Conservation (phyloP, 352 stramenopile genomes). For the Globisporangium ultimum region DNA sequence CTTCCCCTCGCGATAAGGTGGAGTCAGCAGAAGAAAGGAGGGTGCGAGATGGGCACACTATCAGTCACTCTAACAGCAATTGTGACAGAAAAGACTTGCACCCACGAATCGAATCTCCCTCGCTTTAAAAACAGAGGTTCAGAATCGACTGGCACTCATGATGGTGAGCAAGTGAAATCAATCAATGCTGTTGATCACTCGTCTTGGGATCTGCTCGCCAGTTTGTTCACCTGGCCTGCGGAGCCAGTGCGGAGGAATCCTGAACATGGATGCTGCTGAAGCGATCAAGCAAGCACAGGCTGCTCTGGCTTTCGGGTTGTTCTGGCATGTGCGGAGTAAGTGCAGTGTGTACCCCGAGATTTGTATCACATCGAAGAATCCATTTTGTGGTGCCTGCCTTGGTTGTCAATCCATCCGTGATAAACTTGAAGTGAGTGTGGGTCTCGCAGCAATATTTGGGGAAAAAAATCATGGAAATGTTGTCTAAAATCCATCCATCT, state of each 20-base stretch:
- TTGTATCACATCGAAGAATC: neutral
- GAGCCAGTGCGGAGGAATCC: neutral
- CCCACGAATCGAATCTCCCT: neutral
- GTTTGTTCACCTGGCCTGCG: neutral
- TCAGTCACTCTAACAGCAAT: too few species aligned
- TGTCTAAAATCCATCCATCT: neutral
- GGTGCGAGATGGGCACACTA: too few species aligned
- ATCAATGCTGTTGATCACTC: neutral
- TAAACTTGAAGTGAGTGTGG: neutral
- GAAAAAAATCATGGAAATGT: neutral
- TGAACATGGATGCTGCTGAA: neutral
- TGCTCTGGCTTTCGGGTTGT: neutral
- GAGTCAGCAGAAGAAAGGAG: too few species aligned
- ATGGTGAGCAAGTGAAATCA: neutral
- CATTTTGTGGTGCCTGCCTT: neutral
- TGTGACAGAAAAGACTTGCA: neutral
- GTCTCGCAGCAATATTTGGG: neutral
- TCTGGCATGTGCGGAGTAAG: too few species aligned
- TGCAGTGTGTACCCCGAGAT: too few species aligned
- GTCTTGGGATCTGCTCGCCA: neutral
- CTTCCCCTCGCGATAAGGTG: neutral
- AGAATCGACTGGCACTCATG: neutral
- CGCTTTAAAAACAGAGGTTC: neutral
- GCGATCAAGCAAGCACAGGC: neutral
- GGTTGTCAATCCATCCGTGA: neutral